These are phyloP conservation scores for Populus hybrid DNA, from an alignment of 441 rosid genomes.

Conservation along the genomic window DNA sequence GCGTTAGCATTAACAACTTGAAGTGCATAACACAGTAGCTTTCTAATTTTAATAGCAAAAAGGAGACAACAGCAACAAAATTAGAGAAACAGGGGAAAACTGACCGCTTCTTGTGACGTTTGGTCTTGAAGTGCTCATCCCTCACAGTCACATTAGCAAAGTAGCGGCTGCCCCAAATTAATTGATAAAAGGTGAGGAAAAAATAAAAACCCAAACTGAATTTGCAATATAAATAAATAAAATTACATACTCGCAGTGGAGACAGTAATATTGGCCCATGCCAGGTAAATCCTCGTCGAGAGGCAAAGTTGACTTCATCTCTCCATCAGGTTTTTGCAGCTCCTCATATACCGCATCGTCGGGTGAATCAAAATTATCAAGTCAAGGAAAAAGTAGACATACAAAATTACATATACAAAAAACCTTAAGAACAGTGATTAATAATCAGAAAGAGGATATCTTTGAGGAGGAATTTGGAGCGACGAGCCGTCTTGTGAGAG, in stretches of 20 bases:
- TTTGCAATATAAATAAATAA: not conserved
- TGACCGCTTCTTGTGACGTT: constrained; percentile 88
- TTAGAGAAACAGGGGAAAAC: not conserved
- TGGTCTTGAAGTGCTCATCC: constrained; percentile 86
- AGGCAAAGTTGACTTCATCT: constrained; percentile 40
- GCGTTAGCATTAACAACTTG: not conserved
- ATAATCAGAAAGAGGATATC: constrained; percentile 52
- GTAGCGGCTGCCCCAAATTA: constrained; percentile 53
- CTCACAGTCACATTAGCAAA: constrained; percentile 58
- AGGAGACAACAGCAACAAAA: not conserved
- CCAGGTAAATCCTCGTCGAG: constrained; percentile 89
- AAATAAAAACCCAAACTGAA: not conserved
- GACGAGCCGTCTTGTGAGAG: constrained; percentile 89
- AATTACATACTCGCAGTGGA: constrained; percentile 84
- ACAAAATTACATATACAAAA: not conserved
- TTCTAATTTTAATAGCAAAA: not conserved
- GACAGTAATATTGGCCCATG: constrained; percentile 93
- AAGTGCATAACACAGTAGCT: not conserved
- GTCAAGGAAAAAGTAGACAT: constrained; percentile 34
- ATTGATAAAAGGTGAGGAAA: not conserved
- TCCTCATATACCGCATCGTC: constrained; percentile 81
- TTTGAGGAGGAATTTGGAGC: constrained; percentile 72
- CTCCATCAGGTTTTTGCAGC: constrained; percentile 63
- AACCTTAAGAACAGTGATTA: not conserved
- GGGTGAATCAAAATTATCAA: constrained; percentile 31